Conservation (phyloP, 768 basidiomycete species). For the Strobilomyces echinocephalus region DNA sequence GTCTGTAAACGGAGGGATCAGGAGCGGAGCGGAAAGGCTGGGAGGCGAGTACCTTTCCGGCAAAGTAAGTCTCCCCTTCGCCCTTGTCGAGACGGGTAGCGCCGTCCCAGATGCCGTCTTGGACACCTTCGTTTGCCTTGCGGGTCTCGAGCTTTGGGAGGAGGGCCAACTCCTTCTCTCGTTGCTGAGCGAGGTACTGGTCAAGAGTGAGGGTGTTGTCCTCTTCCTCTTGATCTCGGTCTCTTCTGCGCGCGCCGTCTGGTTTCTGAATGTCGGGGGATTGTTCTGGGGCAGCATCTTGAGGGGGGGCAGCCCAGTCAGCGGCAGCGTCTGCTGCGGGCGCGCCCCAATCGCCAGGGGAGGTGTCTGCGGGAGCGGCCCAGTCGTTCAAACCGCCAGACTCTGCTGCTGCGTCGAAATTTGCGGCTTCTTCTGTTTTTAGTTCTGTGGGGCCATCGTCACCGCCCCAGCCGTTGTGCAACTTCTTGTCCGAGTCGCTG, state of each 20-base stretch:
- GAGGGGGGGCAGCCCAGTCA: conserved; percentile 36
- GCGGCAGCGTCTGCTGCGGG: conserved; percentile 29
- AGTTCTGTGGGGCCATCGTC: conserved; percentile 84
- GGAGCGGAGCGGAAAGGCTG: background rate
- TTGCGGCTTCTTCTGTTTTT: conserved; percentile 73
- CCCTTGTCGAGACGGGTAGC: conserved; percentile 60
- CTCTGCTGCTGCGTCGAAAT: conserved; percentile 63
- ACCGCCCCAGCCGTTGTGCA: conserved; percentile 93
- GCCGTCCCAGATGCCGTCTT: conserved; percentile 66
- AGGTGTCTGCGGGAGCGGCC: conserved; percentile 23
- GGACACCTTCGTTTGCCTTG: conserved; percentile 77
- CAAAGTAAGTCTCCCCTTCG: conserved; percentile 74
- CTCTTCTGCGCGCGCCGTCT: conserved; percentile 39
- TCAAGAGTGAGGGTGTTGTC: conserved; percentile 93
- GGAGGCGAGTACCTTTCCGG: conserved; percentile 69
- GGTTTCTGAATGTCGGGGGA: conserved; percentile 35
- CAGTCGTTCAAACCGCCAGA: conserved; percentile 31
- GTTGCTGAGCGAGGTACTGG: conserved; percentile 83
- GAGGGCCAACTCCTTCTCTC: conserved; percentile 48
- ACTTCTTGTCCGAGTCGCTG: conserved; percentile 93
- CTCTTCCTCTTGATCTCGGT: conserved; percentile 75
- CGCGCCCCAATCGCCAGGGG: conserved; percentile 35
- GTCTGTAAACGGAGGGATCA: conserved; percentile 37
- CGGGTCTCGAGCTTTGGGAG: conserved; percentile 76
- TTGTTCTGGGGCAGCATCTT: conserved; percentile 27